Evolutionary conservation across 768 basidiomycete species (phyloP), one percentile per base, ranked within the genome.

Genomic region (Auricularia sp.): DNA sequence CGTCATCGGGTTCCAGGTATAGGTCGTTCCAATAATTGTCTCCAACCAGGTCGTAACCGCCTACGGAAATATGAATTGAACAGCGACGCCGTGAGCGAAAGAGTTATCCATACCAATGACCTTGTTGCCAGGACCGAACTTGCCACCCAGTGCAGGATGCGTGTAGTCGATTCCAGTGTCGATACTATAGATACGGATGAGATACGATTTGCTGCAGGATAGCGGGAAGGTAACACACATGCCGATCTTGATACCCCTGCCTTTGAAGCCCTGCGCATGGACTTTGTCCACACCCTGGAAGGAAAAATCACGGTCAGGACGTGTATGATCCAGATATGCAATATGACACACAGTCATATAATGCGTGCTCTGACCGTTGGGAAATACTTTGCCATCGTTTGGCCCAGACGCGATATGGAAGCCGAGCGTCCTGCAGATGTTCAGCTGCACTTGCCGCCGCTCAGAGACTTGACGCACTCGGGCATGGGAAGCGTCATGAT

Each of bases 161-260:
- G 53, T n/a, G 53, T 54, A 54, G 53, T 54, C 53, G 29, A 54
- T 29, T 8, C 53, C 53, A 18, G 53, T 54, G 18, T 54, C 53
- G 53, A 54, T 54, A 7, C 53, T 54, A 18, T 77, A 29, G 68
- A 67, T 16, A 77, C n/a, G n/a, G 18, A 54, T n/a, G n/a, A 54
- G 18, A 54, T n/a, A n/a, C 5, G 53, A 7, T 18, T 54, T n/a
- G 53, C n/a, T 18, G n/a, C 53, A 18, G 7, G n/a, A 29, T 18
- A 29, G 11, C 44, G 12, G n/a, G 18, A n/a, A 29, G 53, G n/a
- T 29, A 0, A 54, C 53, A 18, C 18, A 54, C 53, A 54, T 54
- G 18, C 53, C 53, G 18, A 54, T 54, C 53, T 54, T 54, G 53
- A 54, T 54, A 54, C 53, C 53, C 53, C 11, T 54, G 7, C 53